Percentiles rank a stretch among this genome's conserved stretches.
Evolutionary conservation across 202 grass and related monocot genomes (phyloP).

Genomic region (Carex sylvatica): DNA sequence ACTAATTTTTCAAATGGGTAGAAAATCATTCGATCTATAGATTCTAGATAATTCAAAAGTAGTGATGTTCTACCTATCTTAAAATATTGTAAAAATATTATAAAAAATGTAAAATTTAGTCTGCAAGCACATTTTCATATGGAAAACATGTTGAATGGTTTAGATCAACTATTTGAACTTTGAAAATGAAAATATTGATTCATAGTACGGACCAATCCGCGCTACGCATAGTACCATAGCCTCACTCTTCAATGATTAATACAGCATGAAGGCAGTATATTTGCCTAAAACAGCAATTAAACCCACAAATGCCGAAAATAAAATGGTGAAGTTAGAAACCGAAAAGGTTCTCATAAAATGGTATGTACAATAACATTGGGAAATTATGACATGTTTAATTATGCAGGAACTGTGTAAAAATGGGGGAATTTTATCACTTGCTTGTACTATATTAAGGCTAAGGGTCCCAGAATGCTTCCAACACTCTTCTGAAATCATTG

Average conservation of each 20-base stretch:
- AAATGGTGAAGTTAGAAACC: neutral
- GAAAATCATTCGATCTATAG: too few species aligned
- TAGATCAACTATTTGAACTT: too few species aligned
- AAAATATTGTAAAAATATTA: too few species aligned
- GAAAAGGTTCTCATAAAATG: neutral
- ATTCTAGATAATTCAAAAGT: too few species aligned
- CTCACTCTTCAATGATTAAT: neutral
- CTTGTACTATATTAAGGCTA: conserved; percentile 65
- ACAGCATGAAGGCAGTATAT: neutral
- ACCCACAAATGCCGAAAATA: neutral
- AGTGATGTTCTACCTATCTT: too few species aligned
- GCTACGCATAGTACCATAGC: too few species aligned
- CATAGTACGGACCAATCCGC: too few species aligned
- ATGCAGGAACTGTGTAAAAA: conserved; percentile 85
- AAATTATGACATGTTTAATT: conserved; percentile 2
- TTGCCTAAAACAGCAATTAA: neutral
- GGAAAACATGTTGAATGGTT: too few species aligned
- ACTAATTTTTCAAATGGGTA: too few species aligned
- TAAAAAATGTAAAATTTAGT: too few species aligned
- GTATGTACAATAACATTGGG: neutral
- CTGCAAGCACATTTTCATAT: too few species aligned
- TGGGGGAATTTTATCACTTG: conserved; percentile 83
- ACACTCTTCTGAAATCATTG: conserved; percentile 53
- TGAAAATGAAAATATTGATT: too few species aligned
- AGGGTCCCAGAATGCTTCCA: conserved; percentile 61